A percentile compares a stretch with the other conserved stretches of the same genome.
Conservation (phyloP, 257 asterid genomes). For the Gardenia jasminoides region DNA sequence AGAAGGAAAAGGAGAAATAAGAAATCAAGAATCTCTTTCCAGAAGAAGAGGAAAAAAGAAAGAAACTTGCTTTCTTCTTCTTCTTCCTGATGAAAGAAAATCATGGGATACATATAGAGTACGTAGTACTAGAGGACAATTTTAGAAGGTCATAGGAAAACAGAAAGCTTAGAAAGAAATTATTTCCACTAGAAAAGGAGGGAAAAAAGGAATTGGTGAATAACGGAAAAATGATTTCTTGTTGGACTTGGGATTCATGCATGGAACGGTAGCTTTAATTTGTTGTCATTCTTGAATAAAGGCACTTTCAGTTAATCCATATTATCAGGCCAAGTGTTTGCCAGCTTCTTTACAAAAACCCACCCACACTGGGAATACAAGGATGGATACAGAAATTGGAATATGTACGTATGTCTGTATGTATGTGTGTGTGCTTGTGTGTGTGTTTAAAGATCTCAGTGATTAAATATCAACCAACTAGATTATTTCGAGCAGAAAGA, state of each 20-base stretch:
- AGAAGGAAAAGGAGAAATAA: background rate
- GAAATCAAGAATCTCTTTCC: background rate
- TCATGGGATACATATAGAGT: background rate
- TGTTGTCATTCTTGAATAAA: constrained; percentile 46
- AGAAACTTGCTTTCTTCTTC: constrained; percentile 10
- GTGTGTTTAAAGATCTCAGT: too few relatives aligned
- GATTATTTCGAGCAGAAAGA: too few relatives aligned
- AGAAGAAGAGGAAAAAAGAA: constrained; percentile 14
- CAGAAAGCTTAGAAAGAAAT: constrained; percentile 21
- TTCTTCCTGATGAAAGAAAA: background rate
- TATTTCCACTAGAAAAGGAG: constrained; percentile 17
- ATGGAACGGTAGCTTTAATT: constrained; percentile 25
- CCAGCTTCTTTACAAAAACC: constrained; percentile 38
- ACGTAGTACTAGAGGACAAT: background rate
- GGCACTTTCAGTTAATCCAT: constrained; percentile 51
- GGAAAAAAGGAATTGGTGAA: constrained; percentile 11
- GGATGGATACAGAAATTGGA: too few relatives aligned
- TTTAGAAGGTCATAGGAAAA: constrained; percentile 5
- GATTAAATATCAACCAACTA: too few relatives aligned
- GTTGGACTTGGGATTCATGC: constrained; percentile 61
- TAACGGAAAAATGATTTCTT: constrained; percentile 29
- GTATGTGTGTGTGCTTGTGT: too few relatives aligned
- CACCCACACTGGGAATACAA: background rate
- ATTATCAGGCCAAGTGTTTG: constrained; percentile 30
- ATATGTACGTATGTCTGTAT: too few relatives aligned